phyloP scores from a whole-genome alignment of 495 filamentous ascomycete species.

The Annulohypoxylon moriforme region DNA sequence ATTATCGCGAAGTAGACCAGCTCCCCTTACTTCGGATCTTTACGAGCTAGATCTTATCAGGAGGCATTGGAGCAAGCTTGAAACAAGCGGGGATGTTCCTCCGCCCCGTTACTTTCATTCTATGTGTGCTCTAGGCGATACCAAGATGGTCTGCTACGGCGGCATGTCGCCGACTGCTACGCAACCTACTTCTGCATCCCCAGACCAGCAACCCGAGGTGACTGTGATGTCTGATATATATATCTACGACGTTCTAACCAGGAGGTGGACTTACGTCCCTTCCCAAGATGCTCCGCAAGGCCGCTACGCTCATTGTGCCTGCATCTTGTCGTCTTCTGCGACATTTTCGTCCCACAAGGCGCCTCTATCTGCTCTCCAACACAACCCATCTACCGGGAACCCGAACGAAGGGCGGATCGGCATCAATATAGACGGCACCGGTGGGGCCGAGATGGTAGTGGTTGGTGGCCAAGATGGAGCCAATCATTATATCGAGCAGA shows the following conservation, averaged over 20 bases:
- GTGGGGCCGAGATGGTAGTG: slow-evolving; percentile 96
- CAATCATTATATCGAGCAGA: slow-evolving; percentile 99
- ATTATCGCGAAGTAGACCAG: slow-evolving; percentile 81
- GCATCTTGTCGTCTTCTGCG: slow-evolving; percentile 88
- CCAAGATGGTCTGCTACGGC: slow-evolving; percentile 96
- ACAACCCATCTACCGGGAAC: slow-evolving; percentile 82
- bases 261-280: slow-evolving; percentile 85
- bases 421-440: slow-evolving; percentile 86
- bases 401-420: slow-evolving; percentile 88
- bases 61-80: slow-evolving; percentile 91
- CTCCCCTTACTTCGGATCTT: slow-evolving; percentile 83
- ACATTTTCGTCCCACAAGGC: slow-evolving; percentile 85
- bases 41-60: slow-evolving; percentile 93
- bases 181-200: slow-evolving; percentile 58
- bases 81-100: slow-evolving; percentile 84
- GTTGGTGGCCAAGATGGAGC: slow-evolving; percentile 95
- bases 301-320: slow-evolving; percentile 95
- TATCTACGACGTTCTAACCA: slow-evolving; percentile 89
- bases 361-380: slow-evolving; percentile 84
- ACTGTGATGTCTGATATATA: slow-evolving; percentile 98
- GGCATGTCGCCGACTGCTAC: slow-evolving; percentile 89
- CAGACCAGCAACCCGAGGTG: slow-evolving; percentile 85
- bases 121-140: slow-evolving; percentile 90
- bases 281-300: slow-evolving; percentile 88
- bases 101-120: slow-evolving; percentile 96